A percentile compares a stretch with the other conserved stretches of the same genome.
Conservation (phyloP, 1,284 basidiomycete genomes). For the Cryptococcus sp. region DNA sequence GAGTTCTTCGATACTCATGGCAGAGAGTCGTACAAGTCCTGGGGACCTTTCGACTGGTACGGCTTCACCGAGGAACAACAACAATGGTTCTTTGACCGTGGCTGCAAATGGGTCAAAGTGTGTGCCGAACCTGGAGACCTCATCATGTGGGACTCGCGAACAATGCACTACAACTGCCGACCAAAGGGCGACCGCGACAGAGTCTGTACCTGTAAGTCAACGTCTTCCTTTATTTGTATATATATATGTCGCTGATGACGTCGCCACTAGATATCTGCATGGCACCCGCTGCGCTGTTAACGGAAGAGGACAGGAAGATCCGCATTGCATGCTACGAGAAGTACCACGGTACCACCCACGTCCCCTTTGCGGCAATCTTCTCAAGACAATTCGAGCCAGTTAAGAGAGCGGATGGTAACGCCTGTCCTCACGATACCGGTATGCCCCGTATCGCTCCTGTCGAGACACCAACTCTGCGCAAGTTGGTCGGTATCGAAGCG, state of each 20-base stretch:
- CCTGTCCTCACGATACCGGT: conserved; percentile 26
- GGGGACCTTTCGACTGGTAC: conserved; percentile 28
- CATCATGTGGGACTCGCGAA: conserved; percentile 35
- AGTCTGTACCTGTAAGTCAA: conserved; percentile 21
- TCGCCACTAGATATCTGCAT: conserved; percentile 20
- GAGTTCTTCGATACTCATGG: conserved; percentile 41
- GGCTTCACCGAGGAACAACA: conserved; percentile 34
- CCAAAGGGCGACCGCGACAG: conserved; percentile 22
- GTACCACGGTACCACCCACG: conserved; percentile 27
- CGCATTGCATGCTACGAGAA: conserved; percentile 19
- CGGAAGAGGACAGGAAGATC: conserved; percentile 20
- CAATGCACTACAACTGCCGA: conserved; percentile 24
- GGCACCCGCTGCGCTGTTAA: conserved; percentile 23
- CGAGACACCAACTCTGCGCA: background rate
- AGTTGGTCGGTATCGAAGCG: conserved; percentile 15
- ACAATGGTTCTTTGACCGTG: conserved; percentile 37
- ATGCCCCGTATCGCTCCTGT: conserved; percentile 6
- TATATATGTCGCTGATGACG: background rate
- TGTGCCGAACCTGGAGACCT: conserved; percentile 31
- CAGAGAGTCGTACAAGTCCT: conserved; percentile 35
- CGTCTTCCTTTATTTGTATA: background rate
- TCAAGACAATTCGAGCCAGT: conserved; percentile 16
- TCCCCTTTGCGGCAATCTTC: conserved; percentile 27
- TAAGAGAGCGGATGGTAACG: conserved; percentile 16
- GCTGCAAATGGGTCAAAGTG: conserved; percentile 37